These are phyloP conservation scores for Ascochyta fabae DNA, from an alignment of 2,329 filamentous ascomycete species.

Conservation along the genomic window DNA sequence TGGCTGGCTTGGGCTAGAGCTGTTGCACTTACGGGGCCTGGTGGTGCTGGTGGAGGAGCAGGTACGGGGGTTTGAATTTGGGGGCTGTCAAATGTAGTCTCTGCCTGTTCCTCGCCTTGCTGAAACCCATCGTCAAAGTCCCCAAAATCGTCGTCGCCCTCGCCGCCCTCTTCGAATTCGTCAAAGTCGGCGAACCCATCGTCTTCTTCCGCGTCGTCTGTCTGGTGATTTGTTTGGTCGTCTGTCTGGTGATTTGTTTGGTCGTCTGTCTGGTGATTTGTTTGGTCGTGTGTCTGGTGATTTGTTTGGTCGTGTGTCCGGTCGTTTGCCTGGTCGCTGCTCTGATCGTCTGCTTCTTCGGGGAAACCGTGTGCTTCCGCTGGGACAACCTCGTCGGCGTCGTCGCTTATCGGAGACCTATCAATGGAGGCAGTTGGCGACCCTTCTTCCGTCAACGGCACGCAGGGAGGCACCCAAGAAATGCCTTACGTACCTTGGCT, in stretches of 20 bases:
- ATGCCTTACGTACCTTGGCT: constrained; percentile 62
- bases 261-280: no score
- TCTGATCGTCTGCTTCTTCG: constrained; percentile 6
- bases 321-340: constrained; percentile 17
- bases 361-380: constrained; percentile 1
- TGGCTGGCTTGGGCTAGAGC: constrained; percentile 39
- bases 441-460: constrained; percentile 68
- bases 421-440: constrained; percentile 59
- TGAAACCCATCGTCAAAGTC: constrained; percentile 59
- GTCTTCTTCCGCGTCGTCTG: constrained; percentile 58
- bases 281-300: constrained; percentile 28
- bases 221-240: constrained; percentile 15
- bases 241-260: no score
- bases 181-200: constrained; percentile 75
- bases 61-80: constrained; percentile 48
- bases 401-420: constrained; percentile 58
- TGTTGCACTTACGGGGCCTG: constrained; percentile 57
- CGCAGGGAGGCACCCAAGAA: constrained; percentile 53
- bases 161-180: constrained; percentile 63
- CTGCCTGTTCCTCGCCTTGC: constrained; percentile 47
- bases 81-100: constrained; percentile 50
- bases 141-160: constrained; percentile 57
- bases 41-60: constrained; percentile 51
- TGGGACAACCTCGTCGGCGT: constrained; percentile 26
- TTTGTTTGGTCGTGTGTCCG: constrained; percentile 23